phyloP scores from a whole-genome alignment of 208 protist genomes.

The Acanthamoeba healyi region DNA sequence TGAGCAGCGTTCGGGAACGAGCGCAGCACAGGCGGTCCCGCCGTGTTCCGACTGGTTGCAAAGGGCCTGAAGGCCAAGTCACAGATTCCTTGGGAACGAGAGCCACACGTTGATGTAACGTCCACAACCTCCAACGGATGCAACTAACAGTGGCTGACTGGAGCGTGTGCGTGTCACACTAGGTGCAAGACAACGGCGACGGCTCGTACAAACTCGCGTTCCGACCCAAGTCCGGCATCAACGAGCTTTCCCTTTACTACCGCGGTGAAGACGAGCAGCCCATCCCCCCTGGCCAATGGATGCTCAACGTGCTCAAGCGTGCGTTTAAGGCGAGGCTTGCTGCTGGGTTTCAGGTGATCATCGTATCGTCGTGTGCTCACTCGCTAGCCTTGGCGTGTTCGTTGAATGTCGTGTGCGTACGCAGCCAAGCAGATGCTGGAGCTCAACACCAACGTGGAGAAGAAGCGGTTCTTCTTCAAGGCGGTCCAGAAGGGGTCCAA shows the following conservation, averaged over 20 bases:
- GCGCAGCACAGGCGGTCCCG: background rate
- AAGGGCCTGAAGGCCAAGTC: background rate
- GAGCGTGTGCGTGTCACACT: background rate
- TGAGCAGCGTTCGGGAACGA: background rate
- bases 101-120: background rate
- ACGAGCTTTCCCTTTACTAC: background rate
- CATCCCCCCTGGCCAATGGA: background rate
- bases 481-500: background rate
- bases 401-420: too few relatives aligned
- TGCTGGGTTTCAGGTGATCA: too few relatives aligned
- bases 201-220: background rate
- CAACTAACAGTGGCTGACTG: too few relatives aligned
- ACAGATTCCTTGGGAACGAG: background rate
- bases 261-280: background rate
- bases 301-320: background rate
- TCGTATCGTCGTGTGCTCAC: too few relatives aligned
- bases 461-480: constrained; percentile 33
- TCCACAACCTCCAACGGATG: background rate
- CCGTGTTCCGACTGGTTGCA: background rate
- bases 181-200: background rate
- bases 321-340: too few relatives aligned
- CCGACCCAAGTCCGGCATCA: background rate
- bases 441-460: background rate
- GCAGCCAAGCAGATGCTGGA: background rate
- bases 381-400: too few relatives aligned